phyloP scores from a whole-genome alignment of 257 asterid species.

The Nyctanthes arbortristis region DNA sequence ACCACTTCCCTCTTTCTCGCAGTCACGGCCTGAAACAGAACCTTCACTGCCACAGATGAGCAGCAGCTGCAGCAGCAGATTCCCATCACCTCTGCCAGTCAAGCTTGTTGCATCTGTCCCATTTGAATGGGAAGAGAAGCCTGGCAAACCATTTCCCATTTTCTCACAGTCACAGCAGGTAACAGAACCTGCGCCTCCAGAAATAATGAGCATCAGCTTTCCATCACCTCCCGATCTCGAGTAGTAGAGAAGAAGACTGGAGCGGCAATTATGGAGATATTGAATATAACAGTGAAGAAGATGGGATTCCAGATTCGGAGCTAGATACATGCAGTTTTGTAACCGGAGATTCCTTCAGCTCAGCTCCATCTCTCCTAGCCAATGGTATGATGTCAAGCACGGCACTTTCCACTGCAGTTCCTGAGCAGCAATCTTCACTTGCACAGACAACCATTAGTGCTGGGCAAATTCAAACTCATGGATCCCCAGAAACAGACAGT shows the following conservation, averaged over 20 bases:
- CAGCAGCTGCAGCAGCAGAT: too few species aligned
- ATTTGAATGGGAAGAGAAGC: constrained; percentile 88
- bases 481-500: constrained; percentile 56
- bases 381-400: constrained; percentile 46
- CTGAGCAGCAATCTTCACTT: constrained; percentile 34
- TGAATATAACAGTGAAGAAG: constrained; percentile 24
- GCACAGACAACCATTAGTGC: constrained; percentile 18
- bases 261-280: constrained; percentile 15
- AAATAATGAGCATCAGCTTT: constrained; percentile 19
- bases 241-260: constrained; percentile 26
- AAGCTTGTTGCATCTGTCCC: constrained; percentile 76
- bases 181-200: constrained; percentile 10
- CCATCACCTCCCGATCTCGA: constrained; percentile 32
- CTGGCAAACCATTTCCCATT: constrained; percentile 70
- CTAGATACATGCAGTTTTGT: constrained; percentile 41
- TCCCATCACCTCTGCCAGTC: too few species aligned
- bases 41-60: constrained; percentile 13
- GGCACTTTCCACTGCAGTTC: constrained; percentile 43
- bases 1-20: constrained; percentile 49
- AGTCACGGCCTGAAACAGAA: constrained; percentile 19
- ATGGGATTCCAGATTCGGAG: constrained; percentile 44
- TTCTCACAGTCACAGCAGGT: constrained; percentile 24
- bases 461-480: constrained; percentile 36
- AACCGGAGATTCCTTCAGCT: constrained; percentile 52
- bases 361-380: constrained; percentile 60